These are phyloP conservation scores for Camellia japonica DNA, from an alignment of 148 eudicot species.

Conservation along the genomic window DNA sequence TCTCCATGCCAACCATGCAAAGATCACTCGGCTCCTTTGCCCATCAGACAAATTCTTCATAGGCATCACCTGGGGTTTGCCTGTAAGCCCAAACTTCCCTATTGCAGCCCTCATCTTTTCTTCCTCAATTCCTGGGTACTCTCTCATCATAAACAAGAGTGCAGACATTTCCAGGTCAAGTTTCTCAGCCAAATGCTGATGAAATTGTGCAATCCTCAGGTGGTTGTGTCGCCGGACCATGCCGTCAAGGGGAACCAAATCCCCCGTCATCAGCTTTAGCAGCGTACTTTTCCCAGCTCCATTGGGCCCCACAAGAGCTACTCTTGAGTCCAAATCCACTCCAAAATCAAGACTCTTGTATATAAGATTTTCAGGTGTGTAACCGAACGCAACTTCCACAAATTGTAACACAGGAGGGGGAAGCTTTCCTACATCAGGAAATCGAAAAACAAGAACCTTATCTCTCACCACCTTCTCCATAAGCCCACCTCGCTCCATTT, in stretches of 20 bases:
- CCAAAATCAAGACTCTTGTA: conserved; percentile 81
- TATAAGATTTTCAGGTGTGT: conserved; percentile 70
- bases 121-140: conserved; percentile 84
- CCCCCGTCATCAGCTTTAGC: conserved; percentile 94
- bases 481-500: conserved; percentile 94
- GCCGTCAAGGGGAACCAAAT: conserved; percentile 73
- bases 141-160: conserved; percentile 64
- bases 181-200: conserved; percentile 88
- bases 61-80: conserved; percentile 88
- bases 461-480: conserved; percentile 78
- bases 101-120: conserved; percentile 83
- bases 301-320: conserved; percentile 92
- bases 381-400: conserved; percentile 81
- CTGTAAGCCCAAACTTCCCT: conserved; percentile 75
- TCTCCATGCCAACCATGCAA: conserved; percentile 84
- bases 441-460: conserved; percentile 60
- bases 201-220: conserved; percentile 81
- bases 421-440: conserved; percentile 82
- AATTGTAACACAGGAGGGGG: conserved; percentile 94
- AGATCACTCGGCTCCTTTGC: conserved; percentile 71
- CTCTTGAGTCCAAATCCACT: conserved; percentile 79
- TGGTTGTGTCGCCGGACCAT: conserved; percentile 86
- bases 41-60: conserved; percentile 90
- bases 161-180: conserved; percentile 82
- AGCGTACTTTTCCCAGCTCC: conserved; percentile 94